These are phyloP conservation scores for Hypoxylon sp. DNA, from an alignment of 2,329 filamentous ascomycete species.

Conservation along the genomic window DNA sequence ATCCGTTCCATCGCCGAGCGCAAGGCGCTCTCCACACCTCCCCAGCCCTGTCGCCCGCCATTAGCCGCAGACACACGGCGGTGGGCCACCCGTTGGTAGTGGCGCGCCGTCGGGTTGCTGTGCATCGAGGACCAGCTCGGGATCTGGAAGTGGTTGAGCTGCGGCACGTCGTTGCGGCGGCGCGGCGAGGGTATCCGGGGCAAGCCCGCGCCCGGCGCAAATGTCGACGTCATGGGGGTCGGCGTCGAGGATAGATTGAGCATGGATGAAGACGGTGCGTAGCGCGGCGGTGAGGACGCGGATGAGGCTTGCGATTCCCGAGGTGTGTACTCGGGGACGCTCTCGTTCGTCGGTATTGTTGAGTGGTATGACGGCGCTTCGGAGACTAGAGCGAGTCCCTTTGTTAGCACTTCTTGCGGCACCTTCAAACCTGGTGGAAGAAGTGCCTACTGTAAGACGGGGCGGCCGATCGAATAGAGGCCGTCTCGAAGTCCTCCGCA, in stretches of 20 bases:
- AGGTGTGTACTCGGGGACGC: conserved; percentile 68
- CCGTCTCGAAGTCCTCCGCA: conserved; percentile 74
- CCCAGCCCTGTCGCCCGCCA: conserved; percentile 40
- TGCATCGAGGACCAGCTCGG: conserved; percentile 71
- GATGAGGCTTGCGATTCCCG: conserved; percentile 41
- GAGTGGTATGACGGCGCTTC: conserved; percentile 77
- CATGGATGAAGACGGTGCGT: conserved; percentile 42
- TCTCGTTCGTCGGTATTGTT: conserved; percentile 62
- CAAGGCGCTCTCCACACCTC: conserved; percentile 47
- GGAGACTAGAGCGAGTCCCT: conserved; percentile 62
- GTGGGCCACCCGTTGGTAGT: conserved; percentile 75
- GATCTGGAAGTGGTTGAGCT: conserved; percentile 69
- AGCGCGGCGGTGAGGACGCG: conserved; percentile 45
- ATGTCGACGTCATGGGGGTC: conserved; percentile 47
- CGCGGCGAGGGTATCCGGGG: conserved; percentile 64
- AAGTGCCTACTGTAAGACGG: conserved; percentile 74
- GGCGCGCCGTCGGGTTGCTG: conserved; percentile 69
- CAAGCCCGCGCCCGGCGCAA: conserved; percentile 60
- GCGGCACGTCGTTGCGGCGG: conserved; percentile 58
- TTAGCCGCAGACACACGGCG: conserved; percentile 65
- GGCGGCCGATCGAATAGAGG: conserved; percentile 76
- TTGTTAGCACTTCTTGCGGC: conserved; percentile 41
- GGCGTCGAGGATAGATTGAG: conserved; percentile 48
- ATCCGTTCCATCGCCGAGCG: conserved; percentile 49
- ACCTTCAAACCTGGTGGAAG: not conserved